Conservation (phyloP, 345 rosid species). For the Sonneratia caseolaris region DNA sequence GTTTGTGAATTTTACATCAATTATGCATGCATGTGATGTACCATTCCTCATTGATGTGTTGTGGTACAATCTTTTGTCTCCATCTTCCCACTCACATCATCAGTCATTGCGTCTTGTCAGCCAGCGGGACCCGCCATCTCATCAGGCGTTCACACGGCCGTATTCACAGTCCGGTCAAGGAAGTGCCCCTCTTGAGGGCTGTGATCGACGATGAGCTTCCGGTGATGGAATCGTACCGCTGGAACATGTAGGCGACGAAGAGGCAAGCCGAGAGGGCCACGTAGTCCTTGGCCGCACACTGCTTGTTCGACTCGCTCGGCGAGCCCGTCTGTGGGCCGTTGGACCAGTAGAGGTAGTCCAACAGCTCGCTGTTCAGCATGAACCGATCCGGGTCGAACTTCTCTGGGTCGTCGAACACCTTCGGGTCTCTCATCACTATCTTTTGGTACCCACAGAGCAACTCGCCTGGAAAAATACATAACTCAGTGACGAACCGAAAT, state of each 20-base stretch:
- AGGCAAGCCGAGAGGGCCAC: constrained; percentile 46
- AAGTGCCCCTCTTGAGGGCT: constrained; percentile 31
- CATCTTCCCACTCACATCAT: too few species aligned
- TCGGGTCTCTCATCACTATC: constrained; percentile 55
- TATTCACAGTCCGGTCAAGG: background rate
- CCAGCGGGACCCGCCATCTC: background rate
- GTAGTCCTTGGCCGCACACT: constrained; percentile 68
- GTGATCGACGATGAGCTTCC: constrained; percentile 44
- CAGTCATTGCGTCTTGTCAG: too few species aligned
- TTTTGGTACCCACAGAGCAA: constrained; percentile 76
- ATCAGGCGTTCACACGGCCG: background rate
- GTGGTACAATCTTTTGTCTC: too few species aligned
- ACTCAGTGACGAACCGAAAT: too few species aligned
- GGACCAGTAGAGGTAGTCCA: constrained; percentile 64
- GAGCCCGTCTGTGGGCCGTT: constrained; percentile 78
- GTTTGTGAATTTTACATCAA: too few species aligned
- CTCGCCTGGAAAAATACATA: constrained; percentile 26
- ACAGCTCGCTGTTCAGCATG: constrained; percentile 30
- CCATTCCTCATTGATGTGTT: too few species aligned
- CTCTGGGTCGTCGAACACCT: constrained; percentile 58
- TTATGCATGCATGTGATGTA: too few species aligned
- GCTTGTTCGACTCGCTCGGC: constrained; percentile 57
- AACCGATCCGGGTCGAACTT: constrained; percentile 60
- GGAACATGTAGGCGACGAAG: constrained; percentile 49
- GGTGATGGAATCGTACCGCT: constrained; percentile 46